Percentiles rank a stretch among this genome's conserved stretches.
Conservation (phyloP, 2,329 filamentous ascomycete genomes). For the Thermoascus crustaceus region DNA sequence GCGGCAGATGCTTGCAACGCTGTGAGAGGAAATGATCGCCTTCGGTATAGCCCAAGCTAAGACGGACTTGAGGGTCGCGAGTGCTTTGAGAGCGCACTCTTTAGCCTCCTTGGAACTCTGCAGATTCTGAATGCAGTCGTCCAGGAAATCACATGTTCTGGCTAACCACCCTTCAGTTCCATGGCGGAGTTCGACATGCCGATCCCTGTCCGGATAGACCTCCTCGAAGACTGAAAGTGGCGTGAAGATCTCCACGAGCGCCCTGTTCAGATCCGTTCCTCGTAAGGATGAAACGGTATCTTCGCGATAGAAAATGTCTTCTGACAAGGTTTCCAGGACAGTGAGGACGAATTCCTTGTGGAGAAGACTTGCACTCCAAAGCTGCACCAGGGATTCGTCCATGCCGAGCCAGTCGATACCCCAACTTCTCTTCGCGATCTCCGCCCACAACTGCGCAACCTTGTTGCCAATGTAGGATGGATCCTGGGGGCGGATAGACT, state of each 20-base stretch:
- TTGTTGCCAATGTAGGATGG: constrained; percentile 85
- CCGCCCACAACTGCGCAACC: constrained; percentile 87
- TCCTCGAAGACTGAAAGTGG: constrained; percentile 66
- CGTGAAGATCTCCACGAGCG: constrained; percentile 89
- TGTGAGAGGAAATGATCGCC: constrained; percentile 63
- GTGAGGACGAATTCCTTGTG: constrained; percentile 84
- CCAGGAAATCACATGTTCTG: constrained; percentile 66
- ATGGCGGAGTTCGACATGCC: constrained; percentile 60
- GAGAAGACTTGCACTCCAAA: constrained; percentile 60
- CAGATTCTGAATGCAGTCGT: constrained; percentile 61
- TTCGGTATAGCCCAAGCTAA: constrained; percentile 84
- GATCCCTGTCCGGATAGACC: constrained; percentile 65
- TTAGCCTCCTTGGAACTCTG: constrained; percentile 60
- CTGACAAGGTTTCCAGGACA: constrained; percentile 82
- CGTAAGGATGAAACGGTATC: constrained; percentile 77
- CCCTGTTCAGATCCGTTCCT: constrained; percentile 75
- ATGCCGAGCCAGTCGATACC: constrained; percentile 89
- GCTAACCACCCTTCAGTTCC: constrained; percentile 82
- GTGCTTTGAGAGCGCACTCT: constrained; percentile 63
- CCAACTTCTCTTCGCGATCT: constrained; percentile 90
- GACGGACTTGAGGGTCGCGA: constrained; percentile 68
- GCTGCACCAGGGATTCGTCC: constrained; percentile 70
- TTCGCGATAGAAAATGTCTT: constrained; percentile 88
- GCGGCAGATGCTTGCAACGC: constrained; percentile 62
- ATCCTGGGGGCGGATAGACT: constrained; percentile 61